These are phyloP conservation scores for Moniliella sp. DNA, from an alignment of 1,284 basidiomycete genomes.

Conservation along the genomic window DNA sequence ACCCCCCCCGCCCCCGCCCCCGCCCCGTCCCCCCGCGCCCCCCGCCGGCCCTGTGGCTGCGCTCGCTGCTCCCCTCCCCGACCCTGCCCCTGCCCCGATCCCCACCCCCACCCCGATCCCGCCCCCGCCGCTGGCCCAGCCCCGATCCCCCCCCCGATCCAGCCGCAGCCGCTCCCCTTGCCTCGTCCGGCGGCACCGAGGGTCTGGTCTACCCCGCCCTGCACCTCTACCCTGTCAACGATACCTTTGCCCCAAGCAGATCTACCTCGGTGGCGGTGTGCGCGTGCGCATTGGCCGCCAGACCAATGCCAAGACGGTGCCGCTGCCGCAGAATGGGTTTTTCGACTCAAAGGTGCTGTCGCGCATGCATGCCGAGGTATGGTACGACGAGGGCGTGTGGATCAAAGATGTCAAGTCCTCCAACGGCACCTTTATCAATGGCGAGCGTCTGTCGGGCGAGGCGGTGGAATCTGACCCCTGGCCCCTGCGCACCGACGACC, in stretches of 20 bases:
- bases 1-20: too few relatives aligned
- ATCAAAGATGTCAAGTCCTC: conserved; percentile 97
- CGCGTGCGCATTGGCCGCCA: conserved; percentile 86
- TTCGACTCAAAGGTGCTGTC: conserved; percentile 93
- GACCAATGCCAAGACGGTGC: conserved; percentile 84
- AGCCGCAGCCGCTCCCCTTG: background rate
- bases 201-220: conserved; percentile 25
- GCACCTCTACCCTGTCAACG: conserved; percentile 70
- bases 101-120: too few relatives aligned
- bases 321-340: conserved; percentile 80
- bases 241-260: conserved; percentile 85
- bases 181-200: conserved; percentile 4
- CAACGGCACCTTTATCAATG: conserved; percentile 95
- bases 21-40: too few relatives aligned
- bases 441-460: conserved; percentile 70
- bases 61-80: too few relatives aligned
- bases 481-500: conserved; percentile 80
- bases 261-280: conserved; percentile 37
- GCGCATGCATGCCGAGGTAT: conserved; percentile 88
- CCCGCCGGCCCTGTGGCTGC: too few relatives aligned
- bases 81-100: too few relatives aligned
- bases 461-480: conserved; percentile 76
- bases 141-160: background rate
- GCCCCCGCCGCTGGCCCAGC: too few relatives aligned
- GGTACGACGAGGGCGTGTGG: conserved; percentile 69